Base-by-base conservation (phyloP, 1,139 yeast species). In the Geotrichum bryndzae region DNA sequence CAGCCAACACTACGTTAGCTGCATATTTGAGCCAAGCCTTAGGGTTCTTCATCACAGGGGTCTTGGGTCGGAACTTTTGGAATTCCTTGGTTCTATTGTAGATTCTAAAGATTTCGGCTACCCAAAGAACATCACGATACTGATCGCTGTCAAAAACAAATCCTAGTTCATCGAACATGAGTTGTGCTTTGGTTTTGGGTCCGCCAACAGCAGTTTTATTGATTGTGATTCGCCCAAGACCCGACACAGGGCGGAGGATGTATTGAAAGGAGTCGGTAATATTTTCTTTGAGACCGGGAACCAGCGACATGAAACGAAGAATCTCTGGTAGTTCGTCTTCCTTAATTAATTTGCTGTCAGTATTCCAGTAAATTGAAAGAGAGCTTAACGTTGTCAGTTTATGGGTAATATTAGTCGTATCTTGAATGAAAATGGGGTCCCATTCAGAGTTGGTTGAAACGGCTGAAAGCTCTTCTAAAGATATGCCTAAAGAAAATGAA, bases 111-210 rank as follows among this genome's bases (percentile, higher is more conserved):
- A 87, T 84, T 2, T 96, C 89, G 6, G 91, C 86, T 0, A 96
- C 87, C 82, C 90, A 84, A 53, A 95, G 78, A 3, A 90, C 81
- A 71, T 90, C 95, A 53, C 87, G 81, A 71, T 95, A 95, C 72
- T 94, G 98, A 60, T 84, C 82, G 61, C 94, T 85, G 72, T 94
- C 96, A 65, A 95, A 78, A 62, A 87, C 90, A 27, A 95, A 77
- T 18, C 96, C 90, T 68, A 95, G 86, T 70, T 94, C 96, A 63
- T 92, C 92, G 72, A 92, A 95, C 65, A 86, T 82, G 57, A 94
- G 76, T 64, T 90, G 89, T 0, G 94, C 83, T 58, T 84, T 83
- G 23, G 90, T 80, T 71, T 89, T 95, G 1, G 99, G 97, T 2
- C 62, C 63, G 3, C 54, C 54, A 0, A 77, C 69, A 56, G 84